Evolutionary conservation across 2,329 filamentous ascomycete species (phyloP).

Genomic region (Ceratocystis alfenasii): DNA sequence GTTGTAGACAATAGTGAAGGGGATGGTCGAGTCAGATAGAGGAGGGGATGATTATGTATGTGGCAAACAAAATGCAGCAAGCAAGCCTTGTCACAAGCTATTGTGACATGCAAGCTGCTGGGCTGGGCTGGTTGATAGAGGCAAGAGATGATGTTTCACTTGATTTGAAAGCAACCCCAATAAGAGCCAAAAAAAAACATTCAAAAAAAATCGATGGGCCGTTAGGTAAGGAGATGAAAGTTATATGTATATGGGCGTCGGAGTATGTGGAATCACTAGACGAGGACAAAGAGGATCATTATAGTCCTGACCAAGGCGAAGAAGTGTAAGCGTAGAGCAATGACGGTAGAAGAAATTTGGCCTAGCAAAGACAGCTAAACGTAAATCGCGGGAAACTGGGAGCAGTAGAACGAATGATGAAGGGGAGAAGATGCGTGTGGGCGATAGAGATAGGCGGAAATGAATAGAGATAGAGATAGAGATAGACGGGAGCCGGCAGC

Average conservation of each 20-base stretch:
- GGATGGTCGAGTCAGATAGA: neutral
- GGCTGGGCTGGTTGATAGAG: neutral
- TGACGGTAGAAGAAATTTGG: neutral
- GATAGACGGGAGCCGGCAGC: neutral
- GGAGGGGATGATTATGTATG: neutral
- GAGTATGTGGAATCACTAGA: conserved; percentile 15
- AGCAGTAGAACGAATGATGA: neutral
- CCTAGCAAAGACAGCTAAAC: neutral
- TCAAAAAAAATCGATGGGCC: neutral
- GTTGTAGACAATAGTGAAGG: neutral
- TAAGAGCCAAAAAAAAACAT: neutral
- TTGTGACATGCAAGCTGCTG: conserved; percentile 5
- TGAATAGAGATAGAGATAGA: neutral
- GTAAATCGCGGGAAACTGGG: neutral
- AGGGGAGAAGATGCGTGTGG: too few relatives aligned
- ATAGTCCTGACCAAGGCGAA: neutral
- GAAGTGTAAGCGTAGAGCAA: conserved; percentile 8
- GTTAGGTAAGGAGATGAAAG: too few relatives aligned
- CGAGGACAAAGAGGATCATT: conserved; percentile 16
- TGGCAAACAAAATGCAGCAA: neutral
- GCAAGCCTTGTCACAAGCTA: conserved; percentile 3
- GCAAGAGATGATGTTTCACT: neutral
- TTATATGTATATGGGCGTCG: conserved; percentile 11
- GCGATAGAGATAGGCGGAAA: neutral
- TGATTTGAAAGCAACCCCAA: neutral